Percentiles rank a stretch among this genome's conserved stretches.
phyloP scores from a whole-genome alignment of 495 filamentous ascomycete genomes.

The Xylaria castorea region DNA sequence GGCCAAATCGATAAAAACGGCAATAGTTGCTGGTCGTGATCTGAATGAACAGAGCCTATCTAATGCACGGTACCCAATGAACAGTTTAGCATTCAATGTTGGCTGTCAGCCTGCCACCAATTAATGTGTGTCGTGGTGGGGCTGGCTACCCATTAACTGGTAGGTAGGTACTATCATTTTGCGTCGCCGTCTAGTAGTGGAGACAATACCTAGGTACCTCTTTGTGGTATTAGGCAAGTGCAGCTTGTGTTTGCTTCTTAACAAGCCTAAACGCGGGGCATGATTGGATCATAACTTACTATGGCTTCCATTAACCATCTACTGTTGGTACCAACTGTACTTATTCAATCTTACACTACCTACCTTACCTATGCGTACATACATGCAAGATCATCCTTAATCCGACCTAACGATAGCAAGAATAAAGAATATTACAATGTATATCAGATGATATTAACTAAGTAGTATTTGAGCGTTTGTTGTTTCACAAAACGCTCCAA shows the following conservation, averaged over 20 bases:
- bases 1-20: conserved; percentile 21
- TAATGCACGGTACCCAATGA: not conserved
- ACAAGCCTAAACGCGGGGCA: not conserved
- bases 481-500: not conserved
- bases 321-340: not conserved
- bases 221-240: not conserved
- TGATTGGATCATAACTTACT: not conserved
- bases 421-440: not conserved
- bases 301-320: not conserved
- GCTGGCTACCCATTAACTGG: not conserved
- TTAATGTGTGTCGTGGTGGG: not conserved
- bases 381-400: not conserved
- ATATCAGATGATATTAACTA: not conserved
- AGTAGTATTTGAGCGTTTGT: not conserved
- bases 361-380: too few relatives aligned
- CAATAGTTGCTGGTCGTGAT: not conserved
- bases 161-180: too few relatives aligned
- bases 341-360: not conserved
- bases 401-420: not conserved
- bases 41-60: not conserved
- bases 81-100: not conserved
- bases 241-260: not conserved
- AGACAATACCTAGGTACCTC: not conserved
- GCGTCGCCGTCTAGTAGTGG: not conserved
- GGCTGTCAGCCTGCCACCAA: not conserved